Evolutionary conservation across 2,329 filamentous ascomycete genomes (phyloP), one percentile per base, ranked within the genome.

Genomic region (Sclerotinia spermophila): DNA sequence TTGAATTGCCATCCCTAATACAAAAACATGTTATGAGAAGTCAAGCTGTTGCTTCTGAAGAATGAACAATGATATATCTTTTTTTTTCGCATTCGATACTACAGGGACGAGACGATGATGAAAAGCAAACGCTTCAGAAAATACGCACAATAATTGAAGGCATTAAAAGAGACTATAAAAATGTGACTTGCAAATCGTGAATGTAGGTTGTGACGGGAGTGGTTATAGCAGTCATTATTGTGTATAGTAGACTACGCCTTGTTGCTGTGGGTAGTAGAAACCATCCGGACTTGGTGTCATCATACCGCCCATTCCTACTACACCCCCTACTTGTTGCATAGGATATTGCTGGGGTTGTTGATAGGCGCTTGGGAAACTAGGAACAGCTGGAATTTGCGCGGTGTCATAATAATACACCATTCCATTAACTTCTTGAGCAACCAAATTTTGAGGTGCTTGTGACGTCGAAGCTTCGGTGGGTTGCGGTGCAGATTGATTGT

Each of bases 351-450:
- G 86, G 53, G 84, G 79, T 69, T 84, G 82, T 42, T 83, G 82
- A 74, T 86, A 87, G 61, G 79, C 79, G 58, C 79, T 79, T 45
- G 82, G 76, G 70, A 82, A 82, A 56, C 76, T 76, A 42, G 79
- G 77, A 30, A 80, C 76, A 42, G 78, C 75, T 38, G 87, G 83
- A 62, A 94, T 83, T 78, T 94, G 90, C n/a, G 89, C 86, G 11
- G 92, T 86, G 78, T 97, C 92, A 77, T 94, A 94, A 79, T 97
- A 99, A 81, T 97, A 98, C 0, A 97, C 94, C 87, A 96, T 98
- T 73, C 96, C 96, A 76, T 97, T 97, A 74, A 90, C 90, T 82
- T 98, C 95, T 80, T 97, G 94, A 0, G 93, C 93, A 62, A 91
- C 86, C 56, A 89, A 80, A 73, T 84, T 86, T 30, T 91, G 86